phyloP scores from a whole-genome alignment of 106 monocot species.

The Dendrobium officinale region DNA sequence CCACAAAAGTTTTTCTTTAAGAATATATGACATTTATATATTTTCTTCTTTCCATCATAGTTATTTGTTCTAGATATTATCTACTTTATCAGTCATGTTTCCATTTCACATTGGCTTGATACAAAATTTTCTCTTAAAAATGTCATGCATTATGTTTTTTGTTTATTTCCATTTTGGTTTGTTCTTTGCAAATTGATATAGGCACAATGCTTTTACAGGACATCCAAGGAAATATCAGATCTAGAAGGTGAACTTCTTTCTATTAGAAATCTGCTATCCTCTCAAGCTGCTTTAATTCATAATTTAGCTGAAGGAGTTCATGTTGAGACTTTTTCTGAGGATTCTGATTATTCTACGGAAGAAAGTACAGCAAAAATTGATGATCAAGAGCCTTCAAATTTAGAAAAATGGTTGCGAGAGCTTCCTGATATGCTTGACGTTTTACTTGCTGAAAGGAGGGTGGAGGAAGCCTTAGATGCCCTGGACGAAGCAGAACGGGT shows the following conservation, averaged over 20 bases:
- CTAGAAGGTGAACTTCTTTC: slow-evolving; percentile 94
- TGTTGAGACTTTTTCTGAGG: slow-evolving; percentile 54
- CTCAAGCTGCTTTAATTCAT: slow-evolving; percentile 83
- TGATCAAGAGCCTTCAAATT: slow-evolving; percentile 70
- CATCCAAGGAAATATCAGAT: slow-evolving; percentile 96
- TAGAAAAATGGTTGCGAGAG: slow-evolving; percentile 75
- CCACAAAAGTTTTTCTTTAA: too few relatives aligned
- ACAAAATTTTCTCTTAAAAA: not conserved
- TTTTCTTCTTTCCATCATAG: not conserved
- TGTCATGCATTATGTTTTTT: not conserved
- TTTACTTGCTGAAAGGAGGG: slow-evolving; percentile 90
- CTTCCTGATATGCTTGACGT: slow-evolving; percentile 90
- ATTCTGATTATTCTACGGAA: slow-evolving; percentile 30
- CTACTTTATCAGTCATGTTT: not conserved
- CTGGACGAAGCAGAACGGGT: slow-evolving; percentile 80
- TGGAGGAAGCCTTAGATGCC: slow-evolving; percentile 86
- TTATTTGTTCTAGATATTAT: not conserved
- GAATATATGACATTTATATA: not conserved
- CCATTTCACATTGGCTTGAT: not conserved
- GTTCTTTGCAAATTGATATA: not conserved
- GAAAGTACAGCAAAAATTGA: slow-evolving; percentile 43
- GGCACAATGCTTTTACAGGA: slow-evolving; percentile 29
- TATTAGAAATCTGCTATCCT: slow-evolving; percentile 74
- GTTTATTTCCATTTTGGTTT: not conserved
- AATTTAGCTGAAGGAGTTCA: slow-evolving; percentile 84